These are phyloP conservation scores for Ramaria sp. DNA, from an alignment of 768 basidiomycete species.

Conservation along the genomic window DNA sequence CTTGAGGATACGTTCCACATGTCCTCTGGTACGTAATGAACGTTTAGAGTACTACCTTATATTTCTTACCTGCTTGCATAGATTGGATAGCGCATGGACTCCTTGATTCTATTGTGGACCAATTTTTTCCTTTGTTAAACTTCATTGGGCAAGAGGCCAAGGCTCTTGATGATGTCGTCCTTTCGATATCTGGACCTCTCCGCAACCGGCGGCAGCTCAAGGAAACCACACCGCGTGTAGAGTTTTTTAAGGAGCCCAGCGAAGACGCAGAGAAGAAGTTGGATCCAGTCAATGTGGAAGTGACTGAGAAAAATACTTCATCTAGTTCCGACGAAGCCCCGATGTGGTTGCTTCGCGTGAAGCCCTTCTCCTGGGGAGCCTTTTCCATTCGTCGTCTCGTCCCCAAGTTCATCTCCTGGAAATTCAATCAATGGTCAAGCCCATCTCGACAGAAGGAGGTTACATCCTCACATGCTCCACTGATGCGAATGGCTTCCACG, in stretches of 20 bases:
- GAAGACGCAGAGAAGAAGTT: too few species aligned
- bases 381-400: background rate
- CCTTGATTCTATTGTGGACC: slow-evolving; percentile 88
- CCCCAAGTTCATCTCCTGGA: background rate
- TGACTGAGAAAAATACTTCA: too few species aligned
- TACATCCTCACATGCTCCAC: background rate
- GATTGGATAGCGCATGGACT: slow-evolving; percentile 94
- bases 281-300: too few species aligned
- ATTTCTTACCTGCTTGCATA: slow-evolving; percentile 18
- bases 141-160: slow-evolving; percentile 74
- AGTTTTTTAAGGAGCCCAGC: background rate
- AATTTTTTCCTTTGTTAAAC: slow-evolving; percentile 78
- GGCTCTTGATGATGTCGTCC: slow-evolving; percentile 61
- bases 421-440: background rate
- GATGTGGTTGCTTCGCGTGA: background rate
- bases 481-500: slow-evolving; percentile 62
- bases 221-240: background rate
- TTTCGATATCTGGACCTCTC: slow-evolving; percentile 9
- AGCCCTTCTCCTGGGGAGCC: background rate
- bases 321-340: too few species aligned
- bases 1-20: slow-evolving; percentile 52
- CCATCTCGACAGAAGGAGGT: background rate
- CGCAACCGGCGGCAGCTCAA: background rate
- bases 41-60: background rate
- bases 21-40: slow-evolving; percentile 49